Conservation (phyloP, 148 eudicot genomes). For the Rhododendron mucronatum region DNA sequence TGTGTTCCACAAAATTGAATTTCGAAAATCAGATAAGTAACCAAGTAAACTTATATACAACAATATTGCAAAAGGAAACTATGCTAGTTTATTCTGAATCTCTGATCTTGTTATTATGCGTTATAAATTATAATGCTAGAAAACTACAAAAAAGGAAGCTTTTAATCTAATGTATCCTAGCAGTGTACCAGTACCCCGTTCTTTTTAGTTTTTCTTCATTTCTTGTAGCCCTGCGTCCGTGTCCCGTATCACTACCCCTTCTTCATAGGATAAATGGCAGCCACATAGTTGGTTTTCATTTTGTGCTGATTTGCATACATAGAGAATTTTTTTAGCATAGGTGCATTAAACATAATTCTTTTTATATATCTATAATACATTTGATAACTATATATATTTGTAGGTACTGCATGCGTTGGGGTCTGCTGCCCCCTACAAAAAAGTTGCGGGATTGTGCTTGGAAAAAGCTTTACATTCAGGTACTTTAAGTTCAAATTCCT, state of each 20-base stretch:
- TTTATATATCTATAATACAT: not conserved
- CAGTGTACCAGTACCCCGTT: not conserved
- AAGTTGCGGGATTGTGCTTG: constrained; percentile 80
- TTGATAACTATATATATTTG: constrained; percentile 1
- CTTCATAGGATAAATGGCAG: not conserved
- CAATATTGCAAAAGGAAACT: not conserved
- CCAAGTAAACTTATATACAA: not conserved
- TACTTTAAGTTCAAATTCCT: constrained; percentile 13
- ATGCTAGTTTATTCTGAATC: not conserved
- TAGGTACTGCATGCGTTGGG: constrained; percentile 93
- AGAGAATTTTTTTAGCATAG: not conserved
- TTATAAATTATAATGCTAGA: not conserved
- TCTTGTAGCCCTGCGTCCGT: not conserved
- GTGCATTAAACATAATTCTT: not conserved
- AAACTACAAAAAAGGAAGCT: not conserved
- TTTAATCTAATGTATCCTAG: not conserved
- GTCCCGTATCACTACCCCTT: not conserved
- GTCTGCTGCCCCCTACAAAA: constrained; percentile 51
- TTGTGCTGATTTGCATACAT: not conserved
- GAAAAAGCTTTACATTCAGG: constrained; percentile 92
- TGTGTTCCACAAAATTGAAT: not conserved
- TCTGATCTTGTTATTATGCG: not conserved
- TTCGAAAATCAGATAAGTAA: not conserved
- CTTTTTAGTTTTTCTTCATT: not conserved
- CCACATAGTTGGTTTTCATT: not conserved